A percentile compares a stretch with the other conserved stretches of the same genome.
Conservation (phyloP, 1,139 yeast species). For the Geotrichum reessii region DNA sequence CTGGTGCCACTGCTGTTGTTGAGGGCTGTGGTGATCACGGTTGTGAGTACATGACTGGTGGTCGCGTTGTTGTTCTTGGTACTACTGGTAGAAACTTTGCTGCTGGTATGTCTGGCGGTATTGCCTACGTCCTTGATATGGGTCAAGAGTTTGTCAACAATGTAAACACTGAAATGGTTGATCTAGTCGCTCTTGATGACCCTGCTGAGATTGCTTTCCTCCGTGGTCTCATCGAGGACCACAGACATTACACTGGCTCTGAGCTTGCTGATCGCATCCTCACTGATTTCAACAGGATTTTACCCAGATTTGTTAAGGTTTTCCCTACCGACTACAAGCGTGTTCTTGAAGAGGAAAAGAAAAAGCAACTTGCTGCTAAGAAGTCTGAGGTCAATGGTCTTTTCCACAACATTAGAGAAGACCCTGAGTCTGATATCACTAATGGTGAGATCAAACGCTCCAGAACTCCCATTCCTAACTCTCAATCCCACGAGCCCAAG, state of each 20-base stretch:
- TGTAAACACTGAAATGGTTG: constrained; percentile 80
- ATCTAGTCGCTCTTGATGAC: constrained; percentile 67
- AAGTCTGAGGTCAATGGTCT: constrained; percentile 44
- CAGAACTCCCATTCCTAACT: constrained; percentile 23
- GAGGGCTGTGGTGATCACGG: constrained; percentile 99
- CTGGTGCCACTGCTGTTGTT: constrained; percentile 94
- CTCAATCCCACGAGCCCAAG: constrained; percentile 65
- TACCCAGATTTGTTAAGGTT: constrained; percentile 89
- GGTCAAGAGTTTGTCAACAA: constrained; percentile 84
- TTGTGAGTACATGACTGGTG: constrained; percentile 99
- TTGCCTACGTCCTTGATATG: constrained; percentile 91
- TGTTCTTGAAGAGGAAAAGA: constrained; percentile 75
- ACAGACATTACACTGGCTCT: constrained; percentile 89
- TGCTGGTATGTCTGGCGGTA: constrained; percentile 99
- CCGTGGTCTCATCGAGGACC: constrained; percentile 90
- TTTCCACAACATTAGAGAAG: constrained; percentile 65
- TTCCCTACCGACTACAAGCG: constrained; percentile 87
- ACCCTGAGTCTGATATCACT: constrained; percentile 80
- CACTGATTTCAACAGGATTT: constrained; percentile 77
- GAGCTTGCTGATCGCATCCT: constrained; percentile 81
- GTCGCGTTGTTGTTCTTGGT: constrained; percentile 90
- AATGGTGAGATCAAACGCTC: constrained; percentile 60
- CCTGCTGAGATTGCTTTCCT: constrained; percentile 92
- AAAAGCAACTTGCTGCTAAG: constrained; percentile 61
- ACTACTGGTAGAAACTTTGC: constrained; percentile 93